Evolutionary conservation across 2,329 filamentous ascomycete genomes (phyloP), one percentile per base, ranked within the genome.

Genomic region (Hirsutella thompsonii): DNA sequence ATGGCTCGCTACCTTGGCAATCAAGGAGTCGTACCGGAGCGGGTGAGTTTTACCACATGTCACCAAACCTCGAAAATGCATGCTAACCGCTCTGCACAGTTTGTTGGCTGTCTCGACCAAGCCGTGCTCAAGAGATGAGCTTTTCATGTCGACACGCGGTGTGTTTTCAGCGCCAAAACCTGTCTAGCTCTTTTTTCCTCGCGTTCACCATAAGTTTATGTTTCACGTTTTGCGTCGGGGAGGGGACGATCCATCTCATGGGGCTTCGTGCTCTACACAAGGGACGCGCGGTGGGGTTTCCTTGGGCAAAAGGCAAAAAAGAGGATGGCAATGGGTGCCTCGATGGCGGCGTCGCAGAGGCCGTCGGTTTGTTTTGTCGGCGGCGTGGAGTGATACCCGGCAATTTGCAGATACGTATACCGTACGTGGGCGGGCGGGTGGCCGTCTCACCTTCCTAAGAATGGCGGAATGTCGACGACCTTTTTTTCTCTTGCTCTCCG

Each of bases 1-100:
- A 76, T 83, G 56, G 68, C 69, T 42, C 72, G 73, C 48, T 81
- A 82, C 53, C 64, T 83, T 33, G 68, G 69, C 46, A 82, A 82
- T 54, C 79, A 83, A 58, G 76, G 74, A n/a, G 50, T 62, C 34
- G 48, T 63, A 37, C 46, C 58, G 28, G 51, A 55, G 36, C 50
- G 49, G 28, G 60, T 63, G 47, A 16, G 35, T 14, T n/a, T 6
- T 11, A 14, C 9, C 30, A 33, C 30, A 6, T 16, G 3, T 33
- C 9, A 14, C 30, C 2, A 8, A 11, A 33, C 30, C 4, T 13
- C n/a, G 32, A 18, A 16, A 8, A 16, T 45, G n/a, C 23, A 37
- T 29, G 28, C 23, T 23, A 4, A 26, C 23, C 11, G 23, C 23
- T 26, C 23, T 9, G 36, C 4, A 4, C 19, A 52, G 50, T 46